Evolutionary conservation across 2,329 filamentous ascomycete genomes (phyloP).

Genomic region (Stagonosporopsis rhizophila): DNA sequence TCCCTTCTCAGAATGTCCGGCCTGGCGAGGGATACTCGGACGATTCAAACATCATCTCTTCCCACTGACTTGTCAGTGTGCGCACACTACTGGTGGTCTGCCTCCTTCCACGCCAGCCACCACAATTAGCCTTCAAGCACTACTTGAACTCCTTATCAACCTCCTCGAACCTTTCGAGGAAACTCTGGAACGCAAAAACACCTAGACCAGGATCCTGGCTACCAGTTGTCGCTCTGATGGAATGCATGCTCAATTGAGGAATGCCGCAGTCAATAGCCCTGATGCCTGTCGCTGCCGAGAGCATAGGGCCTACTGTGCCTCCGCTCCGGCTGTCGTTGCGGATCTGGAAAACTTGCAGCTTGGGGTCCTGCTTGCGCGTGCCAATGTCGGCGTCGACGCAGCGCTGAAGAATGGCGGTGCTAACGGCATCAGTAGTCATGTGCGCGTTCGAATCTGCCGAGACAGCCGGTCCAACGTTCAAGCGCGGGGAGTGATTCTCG

Average conservation of each 20-base stretch:
- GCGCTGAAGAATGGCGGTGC: slow-evolving; percentile 78
- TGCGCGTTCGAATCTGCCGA: slow-evolving; percentile 87
- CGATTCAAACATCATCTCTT: background rate
- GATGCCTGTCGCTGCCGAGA: slow-evolving; percentile 81
- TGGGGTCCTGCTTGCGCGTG: slow-evolving; percentile 54
- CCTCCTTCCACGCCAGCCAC: background rate
- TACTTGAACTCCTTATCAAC: slow-evolving; percentile 79
- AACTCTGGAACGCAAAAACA: slow-evolving; percentile 86
- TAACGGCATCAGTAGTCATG: slow-evolving; percentile 93
- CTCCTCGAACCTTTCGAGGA: slow-evolving; percentile 83
- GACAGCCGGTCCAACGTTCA: slow-evolving; percentile 87
- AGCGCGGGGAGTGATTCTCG: slow-evolving; percentile 80
- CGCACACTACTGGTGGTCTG: slow-evolving; percentile 1
- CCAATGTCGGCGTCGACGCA: slow-evolving; percentile 70
- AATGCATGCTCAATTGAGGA: slow-evolving; percentile 93
- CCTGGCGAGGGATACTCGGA: background rate
- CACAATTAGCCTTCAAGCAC: background rate
- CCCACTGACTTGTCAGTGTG: slow-evolving; percentile 1
- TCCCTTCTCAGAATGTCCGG: background rate
- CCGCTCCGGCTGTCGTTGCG: slow-evolving; percentile 88
- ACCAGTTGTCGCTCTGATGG: slow-evolving; percentile 86
- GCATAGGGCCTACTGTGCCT: slow-evolving; percentile 93
- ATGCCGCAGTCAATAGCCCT: slow-evolving; percentile 86
- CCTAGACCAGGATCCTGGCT: slow-evolving; percentile 85
- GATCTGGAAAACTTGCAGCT: slow-evolving; percentile 90